Evolutionary conservation across 371 early-diverging fungal genomes (phyloP).

Genomic region (Syncephalastrum sp.): DNA sequence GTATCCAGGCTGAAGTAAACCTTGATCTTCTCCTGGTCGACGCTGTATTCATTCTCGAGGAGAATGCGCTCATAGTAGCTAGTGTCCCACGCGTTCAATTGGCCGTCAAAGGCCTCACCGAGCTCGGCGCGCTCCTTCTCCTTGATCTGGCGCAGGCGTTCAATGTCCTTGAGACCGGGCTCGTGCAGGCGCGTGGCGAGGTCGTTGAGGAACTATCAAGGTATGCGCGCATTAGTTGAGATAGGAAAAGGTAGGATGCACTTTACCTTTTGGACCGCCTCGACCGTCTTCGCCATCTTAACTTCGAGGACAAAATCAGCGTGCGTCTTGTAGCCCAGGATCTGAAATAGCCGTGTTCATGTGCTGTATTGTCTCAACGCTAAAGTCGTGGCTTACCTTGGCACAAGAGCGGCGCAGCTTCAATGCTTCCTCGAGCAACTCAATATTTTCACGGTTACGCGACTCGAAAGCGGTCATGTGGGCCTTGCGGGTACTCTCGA

Average conservation of each 20-base stretch:
- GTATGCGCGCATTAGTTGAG: neutral
- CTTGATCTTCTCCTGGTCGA: constrained; percentile 78
- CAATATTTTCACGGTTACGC: constrained; percentile 63
- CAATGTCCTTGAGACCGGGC: constrained; percentile 62
- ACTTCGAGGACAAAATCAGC: constrained; percentile 74
- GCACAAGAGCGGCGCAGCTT: constrained; percentile 58
- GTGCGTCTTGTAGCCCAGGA: constrained; percentile 77
- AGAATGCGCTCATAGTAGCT: constrained; percentile 72
- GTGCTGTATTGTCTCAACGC: neutral
- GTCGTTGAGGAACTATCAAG: constrained; percentile 62
- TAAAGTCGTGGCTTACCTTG: constrained; percentile 26
- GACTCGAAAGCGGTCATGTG: constrained; percentile 53
- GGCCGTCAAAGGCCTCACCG: constrained; percentile 53
- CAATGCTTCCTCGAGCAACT: constrained; percentile 54
- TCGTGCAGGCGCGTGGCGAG: constrained; percentile 57
- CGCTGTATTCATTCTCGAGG: constrained; percentile 67
- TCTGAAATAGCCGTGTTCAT: constrained; percentile 10
- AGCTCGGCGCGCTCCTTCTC: constrained; percentile 29
- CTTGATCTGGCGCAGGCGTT: constrained; percentile 56
- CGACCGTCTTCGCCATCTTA: constrained; percentile 84
- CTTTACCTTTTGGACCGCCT: constrained; percentile 54
- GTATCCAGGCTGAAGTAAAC: constrained; percentile 72
- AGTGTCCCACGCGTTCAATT: constrained; percentile 73
- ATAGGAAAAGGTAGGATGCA: neutral
- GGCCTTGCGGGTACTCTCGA: constrained; percentile 58